Conservation (phyloP, 257 asterid species). For the Ajuga chamaepitys region DNA sequence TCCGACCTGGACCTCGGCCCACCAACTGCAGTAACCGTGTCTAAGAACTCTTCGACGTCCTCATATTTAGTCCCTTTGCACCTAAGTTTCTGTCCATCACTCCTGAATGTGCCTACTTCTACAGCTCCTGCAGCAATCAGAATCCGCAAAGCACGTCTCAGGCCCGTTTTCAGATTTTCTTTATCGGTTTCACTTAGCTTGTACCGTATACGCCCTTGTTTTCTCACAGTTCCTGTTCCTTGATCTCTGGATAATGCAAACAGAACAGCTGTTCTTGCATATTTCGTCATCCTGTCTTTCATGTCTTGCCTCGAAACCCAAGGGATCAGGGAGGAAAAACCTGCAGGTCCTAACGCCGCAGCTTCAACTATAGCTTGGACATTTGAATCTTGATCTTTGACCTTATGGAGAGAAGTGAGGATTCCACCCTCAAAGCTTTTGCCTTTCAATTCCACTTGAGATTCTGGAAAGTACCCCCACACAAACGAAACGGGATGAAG, state of each 20-base stretch:
- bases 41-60: conserved; percentile 68
- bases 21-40: conserved; percentile 35
- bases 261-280: conserved; percentile 50
- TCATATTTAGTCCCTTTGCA: conserved; percentile 40
- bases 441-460: conserved; percentile 39
- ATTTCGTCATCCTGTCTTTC: conserved; percentile 54
- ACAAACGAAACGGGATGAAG: conserved; percentile 68
- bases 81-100: conserved; percentile 63
- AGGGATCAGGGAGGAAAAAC: conserved; percentile 48
- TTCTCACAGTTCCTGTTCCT: conserved; percentile 63
- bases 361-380: conserved; percentile 54
- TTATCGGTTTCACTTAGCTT: conserved; percentile 32
- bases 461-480: conserved; percentile 90
- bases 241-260: conserved; percentile 56
- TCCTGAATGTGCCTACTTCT: conserved; percentile 84
- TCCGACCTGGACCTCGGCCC: conserved; percentile 55
- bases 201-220: conserved; percentile 39
- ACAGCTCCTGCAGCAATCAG: conserved; percentile 75
- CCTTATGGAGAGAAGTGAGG: conserved; percentile 65
- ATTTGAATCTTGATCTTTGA: conserved; percentile 29
- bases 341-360: conserved; percentile 56
- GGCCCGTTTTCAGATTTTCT: conserved; percentile 52
- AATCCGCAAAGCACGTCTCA: conserved; percentile 67
- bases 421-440: conserved; percentile 75
- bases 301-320: conserved; percentile 65